A percentile compares a stretch with the other conserved stretches of the same genome.
Conservation (phyloP, 2,329 filamentous ascomycete genomes). For the Colletotrichum sp. region DNA sequence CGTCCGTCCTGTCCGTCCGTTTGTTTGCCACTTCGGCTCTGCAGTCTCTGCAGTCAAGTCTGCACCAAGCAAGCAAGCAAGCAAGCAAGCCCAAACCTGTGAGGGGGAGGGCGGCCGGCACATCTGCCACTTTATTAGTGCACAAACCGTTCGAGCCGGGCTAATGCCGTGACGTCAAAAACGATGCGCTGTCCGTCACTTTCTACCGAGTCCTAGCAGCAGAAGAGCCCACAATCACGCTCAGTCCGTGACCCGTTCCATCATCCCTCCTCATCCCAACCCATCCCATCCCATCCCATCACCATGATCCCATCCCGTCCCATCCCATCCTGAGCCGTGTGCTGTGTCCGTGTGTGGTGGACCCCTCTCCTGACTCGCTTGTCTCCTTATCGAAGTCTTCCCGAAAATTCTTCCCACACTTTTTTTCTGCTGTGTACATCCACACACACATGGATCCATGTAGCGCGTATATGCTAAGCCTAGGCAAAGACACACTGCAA, state of each 20-base stretch:
- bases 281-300: neutral
- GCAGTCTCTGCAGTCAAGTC: neutral
- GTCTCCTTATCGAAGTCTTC: conserved; percentile 12
- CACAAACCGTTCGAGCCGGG: neutral
- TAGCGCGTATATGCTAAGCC: neutral
- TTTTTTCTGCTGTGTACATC: neutral
- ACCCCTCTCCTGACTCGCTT: conserved; percentile 18
- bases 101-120: neutral
- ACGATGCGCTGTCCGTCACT: neutral
- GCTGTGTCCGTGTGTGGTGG: neutral
- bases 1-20: neutral
- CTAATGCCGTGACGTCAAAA: conserved; percentile 17
- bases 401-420: conserved; percentile 16
- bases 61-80: neutral
- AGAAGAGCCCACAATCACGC: conserved; percentile 1
- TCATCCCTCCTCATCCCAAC: neutral
- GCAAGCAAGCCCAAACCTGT: no score
- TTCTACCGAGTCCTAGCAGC: neutral
- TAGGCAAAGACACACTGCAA: neutral
- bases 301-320: neutral
- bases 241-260: neutral
- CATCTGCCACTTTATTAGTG: neutral
- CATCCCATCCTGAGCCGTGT: neutral
- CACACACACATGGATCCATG: neutral
- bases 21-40: neutral